phyloP scores from a whole-genome alignment of 192 early-diverging fungal species.

The Backusella parvicylindrica region DNA sequence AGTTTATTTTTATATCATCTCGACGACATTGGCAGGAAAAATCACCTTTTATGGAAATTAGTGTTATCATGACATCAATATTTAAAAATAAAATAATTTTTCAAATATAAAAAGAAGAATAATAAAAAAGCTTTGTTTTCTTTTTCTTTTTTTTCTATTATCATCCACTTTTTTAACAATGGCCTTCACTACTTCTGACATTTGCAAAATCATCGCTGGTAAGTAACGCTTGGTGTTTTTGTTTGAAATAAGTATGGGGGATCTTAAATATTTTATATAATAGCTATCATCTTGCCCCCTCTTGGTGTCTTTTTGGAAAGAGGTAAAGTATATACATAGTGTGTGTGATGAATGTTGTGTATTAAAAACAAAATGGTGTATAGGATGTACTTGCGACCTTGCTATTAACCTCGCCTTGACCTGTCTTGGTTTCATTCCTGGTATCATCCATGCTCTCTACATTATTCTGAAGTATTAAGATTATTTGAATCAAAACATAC shows the following conservation, averaged over 20 bases:
- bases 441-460: constrained; percentile 42
- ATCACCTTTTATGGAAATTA: not conserved
- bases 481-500: not conserved
- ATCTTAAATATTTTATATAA: not conserved
- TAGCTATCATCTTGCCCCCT: constrained; percentile 34
- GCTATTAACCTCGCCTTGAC: constrained; percentile 66
- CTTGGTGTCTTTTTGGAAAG: constrained; percentile 34
- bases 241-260: not conserved
- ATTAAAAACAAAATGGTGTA: not conserved
- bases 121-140: not conserved
- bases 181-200: constrained; percentile 33
- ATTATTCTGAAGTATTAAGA: constrained; percentile 33
- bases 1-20: constrained; percentile 3
- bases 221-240: not conserved
- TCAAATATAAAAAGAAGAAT: not conserved
- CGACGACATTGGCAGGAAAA: not conserved
- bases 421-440: constrained; percentile 62
- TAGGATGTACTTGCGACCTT: constrained; percentile 49
- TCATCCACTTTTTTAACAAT: constrained; percentile 9
- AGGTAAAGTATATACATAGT: not conserved
- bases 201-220: constrained; percentile 32
- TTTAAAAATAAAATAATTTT: not conserved
- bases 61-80: not conserved
- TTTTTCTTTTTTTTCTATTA: constrained; percentile 1
- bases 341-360: not conserved